Evolutionary conservation across 2,329 filamentous ascomycete genomes (phyloP), one percentile per base, ranked within the genome.

Genomic region (Fusarium paranaense): DNA sequence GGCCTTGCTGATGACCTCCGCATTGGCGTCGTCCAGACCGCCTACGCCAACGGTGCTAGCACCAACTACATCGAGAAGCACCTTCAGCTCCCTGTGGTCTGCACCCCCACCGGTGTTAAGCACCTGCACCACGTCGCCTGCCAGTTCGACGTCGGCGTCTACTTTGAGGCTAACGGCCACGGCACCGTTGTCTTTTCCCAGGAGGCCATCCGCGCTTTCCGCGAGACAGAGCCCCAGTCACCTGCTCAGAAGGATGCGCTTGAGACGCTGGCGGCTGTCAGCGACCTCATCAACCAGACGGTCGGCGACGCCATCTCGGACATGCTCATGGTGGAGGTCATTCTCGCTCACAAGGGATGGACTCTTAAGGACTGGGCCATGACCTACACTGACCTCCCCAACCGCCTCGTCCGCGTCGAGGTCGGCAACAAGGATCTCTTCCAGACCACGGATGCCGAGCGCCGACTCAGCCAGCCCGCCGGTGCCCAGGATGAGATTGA

Each of bases 161-260:
- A 99, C 86, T 99, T 99, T 80, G 97, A 99, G 86, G 97, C 97
- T 74, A 99, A 99, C 81, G 97, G 97, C 33, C 97, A 99, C 83
- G 97, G 97, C 75, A 99, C 97, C 11, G 93, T 98, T 38, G 92
- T 98, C 64, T 99, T 99, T 88, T 97, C 94, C 1, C 90, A 93
- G 67, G 91, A 94, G 69, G 96, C 96, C 5, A 86, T 96, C 56
- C 92, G 93, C 77, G 89, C 90, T 58, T 97, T 99, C 85, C 89
- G 88, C 76, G 93, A 90, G 78, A 93, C 93, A 70, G 90, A 95
- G 80, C 95, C 97, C 7, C 93, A 97, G 83, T 97, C 95, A 0
- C 96, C 97, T 1, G 96, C 94, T 8, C 95, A 98, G 83, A 94
- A 96, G 81, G 93, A 95, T 78, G 94, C 96, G 2, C 90, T 98